Base-by-base conservation (phyloP, 2,329 filamentous ascomycete species). In the Conoideocrella luteorostrata region DNA sequence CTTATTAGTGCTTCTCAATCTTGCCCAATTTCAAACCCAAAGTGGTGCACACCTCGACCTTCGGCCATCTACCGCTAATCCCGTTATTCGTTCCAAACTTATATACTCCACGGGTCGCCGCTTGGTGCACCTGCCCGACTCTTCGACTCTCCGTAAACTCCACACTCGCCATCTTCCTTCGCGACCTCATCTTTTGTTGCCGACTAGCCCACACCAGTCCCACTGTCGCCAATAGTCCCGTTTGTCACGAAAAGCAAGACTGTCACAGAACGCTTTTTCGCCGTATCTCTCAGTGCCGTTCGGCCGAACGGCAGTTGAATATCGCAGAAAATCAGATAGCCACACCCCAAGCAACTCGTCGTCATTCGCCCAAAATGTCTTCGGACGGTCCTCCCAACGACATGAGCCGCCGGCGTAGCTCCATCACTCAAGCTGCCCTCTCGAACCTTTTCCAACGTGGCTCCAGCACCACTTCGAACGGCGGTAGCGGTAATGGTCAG, bases 401-500 rank as follows among this genome's bases (percentile, higher is more conserved):
- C 50, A 51, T 51, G 54, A 70, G 73, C 56, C 63, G 71, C 48
- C 74, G 75, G 55, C 74, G 77, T 54, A 69, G 73, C 52, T 80
- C 77, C 48, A 71, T 80, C 56, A 75, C 74, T 26, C 72, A 76
- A 43, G 70, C 75, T 45, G 72, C 77, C 43, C 66, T 80, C 49
- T 72, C 72, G 50, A 77, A 68, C 56, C 70, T 84, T 47, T 84
- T 81, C 60, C 68, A 73, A 49, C 69, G 78, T 51, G 74, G 70
- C 55, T 73, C 74, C 53, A 78, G 76, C 3, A 66, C 71, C 44
- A 15, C 6, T n/a, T 36, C 43, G 5, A 68, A 69, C 45, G 60
- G 69, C 46, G 65, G 66, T 23, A 55, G 69, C 46, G 65, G 66
- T 23, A 55, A 52, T 43, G 60, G 64, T 21, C 61, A 56, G 41